These are phyloP conservation scores for Lactarius vividus DNA, from an alignment of 768 basidiomycete genomes.

Conservation along the genomic window DNA sequence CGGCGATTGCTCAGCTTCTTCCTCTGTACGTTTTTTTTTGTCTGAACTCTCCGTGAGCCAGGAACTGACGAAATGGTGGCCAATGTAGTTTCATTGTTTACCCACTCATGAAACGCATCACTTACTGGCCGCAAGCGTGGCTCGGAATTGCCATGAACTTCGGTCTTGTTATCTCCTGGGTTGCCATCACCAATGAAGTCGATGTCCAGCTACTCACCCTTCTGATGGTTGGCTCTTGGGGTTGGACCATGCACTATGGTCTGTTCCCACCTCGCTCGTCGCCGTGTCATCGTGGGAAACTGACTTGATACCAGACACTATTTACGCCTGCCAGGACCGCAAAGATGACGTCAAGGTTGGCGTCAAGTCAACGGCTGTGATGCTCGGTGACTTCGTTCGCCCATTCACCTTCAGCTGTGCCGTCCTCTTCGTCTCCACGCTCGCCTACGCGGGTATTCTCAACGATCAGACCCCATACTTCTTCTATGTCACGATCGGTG, in stretches of 20 bases:
- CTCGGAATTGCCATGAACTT: conserved; percentile 53
- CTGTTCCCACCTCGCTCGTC: not conserved
- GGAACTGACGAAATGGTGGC: conserved; percentile 12
- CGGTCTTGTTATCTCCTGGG: conserved; percentile 48
- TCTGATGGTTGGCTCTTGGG: conserved; percentile 28
- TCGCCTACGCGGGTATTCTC: conserved; percentile 52
- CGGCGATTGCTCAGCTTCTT: conserved; percentile 27
- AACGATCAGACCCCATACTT: conserved; percentile 32
- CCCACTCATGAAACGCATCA: conserved; percentile 55
- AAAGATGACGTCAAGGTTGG: conserved; percentile 68
- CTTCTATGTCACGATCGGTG: conserved; percentile 28
- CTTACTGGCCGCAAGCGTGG: conserved; percentile 64
- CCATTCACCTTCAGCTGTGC: conserved; percentile 56
- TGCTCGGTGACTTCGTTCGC: conserved; percentile 62
- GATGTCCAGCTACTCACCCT: conserved; percentile 29
- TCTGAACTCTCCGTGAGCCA: not conserved
- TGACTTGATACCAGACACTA: conserved; percentile 43
- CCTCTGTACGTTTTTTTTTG: conserved; percentile 21
- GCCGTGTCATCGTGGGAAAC: not conserved
- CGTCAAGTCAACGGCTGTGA: conserved; percentile 71
- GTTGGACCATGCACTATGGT: conserved; percentile 47
- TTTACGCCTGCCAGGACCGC: conserved; percentile 79
- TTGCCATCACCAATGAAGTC: conserved; percentile 39
- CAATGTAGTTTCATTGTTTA: conserved; percentile 37
- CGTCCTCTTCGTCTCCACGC: conserved; percentile 47